A percentile compares a stretch with the other conserved stretches of the same genome.
phyloP scores from a whole-genome alignment of 805 yeast genomes.

The Ogataea chonburiensis region DNA sequence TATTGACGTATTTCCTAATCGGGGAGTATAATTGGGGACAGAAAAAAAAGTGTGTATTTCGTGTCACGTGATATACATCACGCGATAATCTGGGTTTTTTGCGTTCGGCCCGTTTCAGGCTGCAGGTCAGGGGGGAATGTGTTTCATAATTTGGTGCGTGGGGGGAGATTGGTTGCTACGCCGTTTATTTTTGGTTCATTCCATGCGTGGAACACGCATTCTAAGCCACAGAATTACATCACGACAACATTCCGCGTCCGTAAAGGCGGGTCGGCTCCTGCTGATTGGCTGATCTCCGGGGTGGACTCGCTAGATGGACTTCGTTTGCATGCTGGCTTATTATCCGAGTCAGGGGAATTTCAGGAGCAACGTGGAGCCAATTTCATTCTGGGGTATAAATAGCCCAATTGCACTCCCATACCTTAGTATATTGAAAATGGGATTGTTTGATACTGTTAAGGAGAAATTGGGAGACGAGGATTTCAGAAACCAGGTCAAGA shows the following conservation, averaged over 20 bases:
- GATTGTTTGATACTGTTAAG: conserved; percentile 44
- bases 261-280: not conserved
- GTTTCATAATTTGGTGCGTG: too few relatives aligned
- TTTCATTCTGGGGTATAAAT: conserved; percentile 11
- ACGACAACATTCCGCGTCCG: not conserved
- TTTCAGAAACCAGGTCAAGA: conserved; percentile 24
- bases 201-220: conserved; percentile 8
- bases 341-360: conserved; percentile 5
- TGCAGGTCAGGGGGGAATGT: too few relatives aligned
- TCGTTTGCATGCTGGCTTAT: conserved; percentile 2
- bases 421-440: conserved; percentile 25
- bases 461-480: conserved; percentile 31
- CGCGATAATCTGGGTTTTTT: too few relatives aligned
- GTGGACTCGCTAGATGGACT: not conserved
- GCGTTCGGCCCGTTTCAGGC: not conserved
- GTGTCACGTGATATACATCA: conserved; percentile 2
- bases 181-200: not conserved
- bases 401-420: not conserved
- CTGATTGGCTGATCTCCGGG: conserved; percentile 2
- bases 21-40: conserved; percentile 8
- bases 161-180: not conserved
- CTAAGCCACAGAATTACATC: conserved; percentile 6
- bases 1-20: conserved; percentile 11
- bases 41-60: not conserved
- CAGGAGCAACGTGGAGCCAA: not conserved